phyloP scores from a whole-genome alignment of 1,284 basidiomycete genomes.

The Apiotrichum akiyoshidainum region DNA sequence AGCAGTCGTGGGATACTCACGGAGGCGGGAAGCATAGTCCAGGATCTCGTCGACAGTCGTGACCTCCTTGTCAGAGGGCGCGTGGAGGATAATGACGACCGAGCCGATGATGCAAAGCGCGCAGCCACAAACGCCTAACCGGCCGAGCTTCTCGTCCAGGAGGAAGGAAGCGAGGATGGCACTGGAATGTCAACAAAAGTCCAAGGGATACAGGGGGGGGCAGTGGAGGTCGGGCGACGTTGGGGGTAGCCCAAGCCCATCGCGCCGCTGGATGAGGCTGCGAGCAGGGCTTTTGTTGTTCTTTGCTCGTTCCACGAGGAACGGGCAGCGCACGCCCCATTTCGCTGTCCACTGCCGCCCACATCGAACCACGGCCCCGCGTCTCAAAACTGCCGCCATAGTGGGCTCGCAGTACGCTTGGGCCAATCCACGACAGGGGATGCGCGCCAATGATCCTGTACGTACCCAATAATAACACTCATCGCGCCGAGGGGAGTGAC shows the following conservation, averaged over 20 bases:
- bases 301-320: no score
- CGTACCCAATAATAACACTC: constrained; percentile 91
- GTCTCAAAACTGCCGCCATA: no score
- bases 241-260: no score
- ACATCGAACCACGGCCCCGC: no score
- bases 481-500: constrained; percentile 94
- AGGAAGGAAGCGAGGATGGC: constrained; percentile 90
- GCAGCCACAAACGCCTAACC: constrained; percentile 88
- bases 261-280: no score
- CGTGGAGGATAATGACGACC: constrained; percentile 92
- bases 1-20: constrained; percentile 53
- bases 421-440: neutral
- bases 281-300: no score
- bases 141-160: constrained; percentile 88
- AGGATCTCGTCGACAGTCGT: constrained; percentile 88
- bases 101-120: constrained; percentile 68
- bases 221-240: no score
- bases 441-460: neutral
- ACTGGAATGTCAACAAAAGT: constrained; percentile 50
- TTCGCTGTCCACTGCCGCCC: no score
- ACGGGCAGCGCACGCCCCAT: no score
- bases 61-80: constrained; percentile 91
- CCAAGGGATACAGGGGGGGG: no score
- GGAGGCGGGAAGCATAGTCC: constrained; percentile 78
- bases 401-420: no score